These are phyloP conservation scores for Bisporella sp. DNA, from an alignment of 2,329 filamentous ascomycete genomes.

Conservation along the genomic window DNA sequence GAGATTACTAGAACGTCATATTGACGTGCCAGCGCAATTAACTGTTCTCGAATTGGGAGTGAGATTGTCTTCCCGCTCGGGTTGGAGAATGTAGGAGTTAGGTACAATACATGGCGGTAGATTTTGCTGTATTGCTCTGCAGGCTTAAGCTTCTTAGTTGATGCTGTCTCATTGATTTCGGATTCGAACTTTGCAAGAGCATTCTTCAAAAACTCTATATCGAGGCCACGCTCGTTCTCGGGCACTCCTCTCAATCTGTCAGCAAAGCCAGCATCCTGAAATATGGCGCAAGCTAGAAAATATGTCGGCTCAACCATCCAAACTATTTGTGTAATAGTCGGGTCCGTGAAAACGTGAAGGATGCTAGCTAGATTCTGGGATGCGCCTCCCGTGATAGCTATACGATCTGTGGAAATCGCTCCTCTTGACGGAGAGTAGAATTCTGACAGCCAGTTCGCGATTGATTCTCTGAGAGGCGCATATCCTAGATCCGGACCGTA, in stretches of 20 bases:
- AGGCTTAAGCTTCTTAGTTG: slow-evolving; percentile 39
- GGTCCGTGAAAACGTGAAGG: slow-evolving; percentile 58
- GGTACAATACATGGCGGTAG: slow-evolving; percentile 75
- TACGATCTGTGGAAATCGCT: slow-evolving; percentile 40
- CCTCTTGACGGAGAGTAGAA: slow-evolving; percentile 41
- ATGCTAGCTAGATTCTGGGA: slow-evolving; percentile 58
- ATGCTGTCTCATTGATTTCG: not conserved
- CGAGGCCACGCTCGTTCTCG: slow-evolving; percentile 43
- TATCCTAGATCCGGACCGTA: slow-evolving; percentile 60
- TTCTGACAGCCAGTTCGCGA: slow-evolving; percentile 52
- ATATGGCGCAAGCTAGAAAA: slow-evolving; percentile 57
- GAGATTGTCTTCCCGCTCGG: slow-evolving; percentile 61
- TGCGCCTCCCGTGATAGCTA: slow-evolving; percentile 60
- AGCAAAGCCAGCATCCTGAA: slow-evolving; percentile 57
- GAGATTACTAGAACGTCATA: slow-evolving; percentile 59
- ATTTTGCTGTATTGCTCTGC: slow-evolving; percentile 71
- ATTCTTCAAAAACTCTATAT: not conserved
- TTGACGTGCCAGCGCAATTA: slow-evolving; percentile 54
- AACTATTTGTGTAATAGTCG: slow-evolving; percentile 52
- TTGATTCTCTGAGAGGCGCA: slow-evolving; percentile 40
- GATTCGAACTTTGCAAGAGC: not conserved
- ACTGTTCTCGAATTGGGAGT: slow-evolving; percentile 42
- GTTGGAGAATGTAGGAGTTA: slow-evolving; percentile 64
- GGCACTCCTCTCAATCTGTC: slow-evolving; percentile 51
- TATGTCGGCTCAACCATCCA: slow-evolving; percentile 63